A percentile compares a stretch with the other conserved stretches of the same genome.
These are phyloP conservation scores for Trichaptum fuscoviolaceum DNA, from an alignment of 768 basidiomycete genomes.

Conservation along the genomic window DNA sequence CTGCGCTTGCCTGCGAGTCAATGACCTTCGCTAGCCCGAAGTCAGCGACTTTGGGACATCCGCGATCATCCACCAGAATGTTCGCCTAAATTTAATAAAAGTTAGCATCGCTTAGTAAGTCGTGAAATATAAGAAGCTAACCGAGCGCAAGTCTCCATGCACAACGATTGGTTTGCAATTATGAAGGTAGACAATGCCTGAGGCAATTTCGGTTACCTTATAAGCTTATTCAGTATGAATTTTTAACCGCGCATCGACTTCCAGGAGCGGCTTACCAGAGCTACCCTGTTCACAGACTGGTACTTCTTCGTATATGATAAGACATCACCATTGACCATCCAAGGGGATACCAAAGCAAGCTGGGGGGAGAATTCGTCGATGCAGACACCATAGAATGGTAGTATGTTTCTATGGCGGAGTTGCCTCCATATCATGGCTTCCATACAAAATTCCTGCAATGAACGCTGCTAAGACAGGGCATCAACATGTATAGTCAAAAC, in stretches of 20 bases:
- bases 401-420: conserved; percentile 16
- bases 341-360: conserved; percentile 22
- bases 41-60: conserved; percentile 51
- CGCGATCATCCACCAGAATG: conserved; percentile 49
- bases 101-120: not conserved
- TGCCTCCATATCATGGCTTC: conserved; percentile 22
- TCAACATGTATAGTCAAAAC: not conserved
- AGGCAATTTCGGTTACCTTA: conserved; percentile 50
- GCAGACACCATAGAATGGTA: conserved; percentile 19
- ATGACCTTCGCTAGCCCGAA: conserved; percentile 57
- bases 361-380: conserved; percentile 16
- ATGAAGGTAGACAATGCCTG: conserved; percentile 54
- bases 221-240: not conserved
- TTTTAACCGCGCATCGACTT: not conserved
- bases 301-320: conserved; percentile 17
- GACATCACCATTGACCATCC: conserved; percentile 24
- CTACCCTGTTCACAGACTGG: not conserved
- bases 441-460: conserved; percentile 17
- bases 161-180: conserved; percentile 48
- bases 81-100: conserved; percentile 36
- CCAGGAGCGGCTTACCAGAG: not conserved
- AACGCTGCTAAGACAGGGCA: not conserved
- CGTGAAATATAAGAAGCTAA: conserved; percentile 20
- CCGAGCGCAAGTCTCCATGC: conserved; percentile 60
- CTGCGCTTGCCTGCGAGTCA: conserved; percentile 29